Conservation (phyloP, 495 filamentous ascomycete species). For the Trichoderma virens region DNA sequence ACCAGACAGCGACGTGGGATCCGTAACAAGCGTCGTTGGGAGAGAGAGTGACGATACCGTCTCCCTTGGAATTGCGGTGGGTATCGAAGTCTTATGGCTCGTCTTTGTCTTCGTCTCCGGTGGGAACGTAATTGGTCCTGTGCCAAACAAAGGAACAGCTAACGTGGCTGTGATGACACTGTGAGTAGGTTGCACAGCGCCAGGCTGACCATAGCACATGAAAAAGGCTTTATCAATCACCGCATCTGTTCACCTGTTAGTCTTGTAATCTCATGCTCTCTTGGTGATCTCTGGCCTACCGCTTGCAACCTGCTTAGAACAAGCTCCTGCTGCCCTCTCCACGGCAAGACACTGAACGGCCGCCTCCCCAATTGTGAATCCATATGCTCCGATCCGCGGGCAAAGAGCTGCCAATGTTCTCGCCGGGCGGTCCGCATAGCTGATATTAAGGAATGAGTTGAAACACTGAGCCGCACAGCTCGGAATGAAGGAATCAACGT, state of each 20-base stretch:
- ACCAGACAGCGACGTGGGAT: constrained; percentile 10
- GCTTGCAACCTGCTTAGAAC: constrained; percentile 14
- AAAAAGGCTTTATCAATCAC: constrained; percentile 38
- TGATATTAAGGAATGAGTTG: constrained; percentile 48
- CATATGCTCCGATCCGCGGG: constrained; percentile 30
- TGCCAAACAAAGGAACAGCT: constrained; percentile 26
- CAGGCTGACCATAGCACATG: constrained; percentile 49
- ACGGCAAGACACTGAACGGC: constrained; percentile 55
- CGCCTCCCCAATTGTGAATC: constrained; percentile 63
- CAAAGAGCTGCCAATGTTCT: background rate
- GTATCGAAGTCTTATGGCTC: constrained; percentile 12
- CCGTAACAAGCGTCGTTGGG: constrained; percentile 13
- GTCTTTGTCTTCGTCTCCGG: constrained; percentile 14
- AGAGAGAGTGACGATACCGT: constrained; percentile 14
- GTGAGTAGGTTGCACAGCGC: constrained; percentile 52
- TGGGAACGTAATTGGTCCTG: constrained; percentile 17
- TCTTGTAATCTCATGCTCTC: background rate
- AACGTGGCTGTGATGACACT: constrained; percentile 52
- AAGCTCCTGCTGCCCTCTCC: constrained; percentile 32
- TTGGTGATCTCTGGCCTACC: constrained; percentile 14
- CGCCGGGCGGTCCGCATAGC: constrained; percentile 36
- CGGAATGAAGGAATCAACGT: constrained; percentile 48
- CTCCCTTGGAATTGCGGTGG: constrained; percentile 13
- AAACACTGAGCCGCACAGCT: constrained; percentile 57
- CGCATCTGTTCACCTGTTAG: constrained; percentile 17